Base-by-base conservation (phyloP, 306 rosid species). In the Betula pendula region DNA sequence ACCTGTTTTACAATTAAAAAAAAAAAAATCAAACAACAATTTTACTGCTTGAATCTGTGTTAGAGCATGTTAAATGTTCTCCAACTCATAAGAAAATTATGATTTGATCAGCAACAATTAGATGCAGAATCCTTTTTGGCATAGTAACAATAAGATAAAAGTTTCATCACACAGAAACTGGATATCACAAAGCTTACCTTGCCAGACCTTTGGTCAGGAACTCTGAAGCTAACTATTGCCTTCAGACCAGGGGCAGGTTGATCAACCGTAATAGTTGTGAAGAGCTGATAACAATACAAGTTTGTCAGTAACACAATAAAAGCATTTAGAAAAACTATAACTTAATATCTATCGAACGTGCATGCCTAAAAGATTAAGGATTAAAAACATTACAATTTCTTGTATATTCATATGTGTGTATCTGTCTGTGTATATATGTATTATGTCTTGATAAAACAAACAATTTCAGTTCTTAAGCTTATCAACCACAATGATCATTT, bases 181-280 rank as follows among this genome's bases (percentile, higher is more conserved):
- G 15, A 17, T 3, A 25, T 48, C 42, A 72, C 13, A 63, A 63
- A 22, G 53, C 91, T 83, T 71, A 93, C 98, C 98, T 91, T 93
- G 74, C 97, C 93, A 80, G 98, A 91, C 83, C 88, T 91, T 81
- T 91, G 98, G 74, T 93, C 98, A 62, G 97, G 98, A 82, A 90
- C 84, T 72, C 79, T 88, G 90, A 90, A 82, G 90, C 85, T 90
- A 55, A 93, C 15, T 58, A 93, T 88, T 51, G 97, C 59, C 89
- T 93, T 93, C 78, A 93, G 51, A 24, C 98, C 97, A 71, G 98
- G 98, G 52, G 87, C 83, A 68, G 91, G 87, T 86, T 93, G 92
- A 71, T 90, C 85, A 22, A 90, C 79, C 11, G 98, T 93, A 45
- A 93, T 55, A 27, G 92, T 91, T 75, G 97, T 79, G 63, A 75